Evolutionary conservation across 2,329 filamentous ascomycete species (phyloP), one percentile per base, ranked within the genome.

Genomic region (Xylariales sp.): DNA sequence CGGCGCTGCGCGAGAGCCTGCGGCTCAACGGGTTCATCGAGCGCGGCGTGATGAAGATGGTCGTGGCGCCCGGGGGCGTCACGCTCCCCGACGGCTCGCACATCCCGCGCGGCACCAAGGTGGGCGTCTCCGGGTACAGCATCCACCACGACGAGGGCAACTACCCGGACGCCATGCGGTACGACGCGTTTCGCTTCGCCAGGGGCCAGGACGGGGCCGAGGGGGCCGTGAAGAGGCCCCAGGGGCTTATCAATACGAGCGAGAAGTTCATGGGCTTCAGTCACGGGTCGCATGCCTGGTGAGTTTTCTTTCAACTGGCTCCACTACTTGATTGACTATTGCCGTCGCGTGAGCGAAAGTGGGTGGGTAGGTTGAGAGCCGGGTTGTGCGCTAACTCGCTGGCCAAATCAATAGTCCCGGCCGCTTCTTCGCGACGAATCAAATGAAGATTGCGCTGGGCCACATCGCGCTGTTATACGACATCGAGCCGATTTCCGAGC

Each of bases 1-100:
- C 79, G n/a, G 77, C 77, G 30, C 72, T 84, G 58, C 80, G 80
- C 61, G 83, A 84, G 72, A 80, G 77, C 34, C 75, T 82, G 59
- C 79, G 83, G 0, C 68, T 83, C 48, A 80, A 79, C 71, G 77
- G 75, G 9, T 79, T 83, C 68, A 74, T 80, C 55, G 77, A 80
- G 39, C 70, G 78, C 48, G 78, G 78, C 23, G 68, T 80, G 43
- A 75, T 77, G 73, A 80, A 80, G 68, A 73, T 74, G 68, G 79
- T 81, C 39, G 73, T 78, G n/a, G 75, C 78, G 5, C 75, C 69
- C 0, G 75, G 62, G 8, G 80, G 79, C 23, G 68, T 80, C 55
- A 74, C 71, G 2, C 69, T 80, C 8, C 80, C 79, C 1, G 73
- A 76, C 52, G 79, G 80, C 46, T 69, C 77, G 53, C 77, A 75